Evolutionary conservation across 108 stramenopile species (phyloP).

Genomic region (Cyclostephanos tholiformis): DNA sequence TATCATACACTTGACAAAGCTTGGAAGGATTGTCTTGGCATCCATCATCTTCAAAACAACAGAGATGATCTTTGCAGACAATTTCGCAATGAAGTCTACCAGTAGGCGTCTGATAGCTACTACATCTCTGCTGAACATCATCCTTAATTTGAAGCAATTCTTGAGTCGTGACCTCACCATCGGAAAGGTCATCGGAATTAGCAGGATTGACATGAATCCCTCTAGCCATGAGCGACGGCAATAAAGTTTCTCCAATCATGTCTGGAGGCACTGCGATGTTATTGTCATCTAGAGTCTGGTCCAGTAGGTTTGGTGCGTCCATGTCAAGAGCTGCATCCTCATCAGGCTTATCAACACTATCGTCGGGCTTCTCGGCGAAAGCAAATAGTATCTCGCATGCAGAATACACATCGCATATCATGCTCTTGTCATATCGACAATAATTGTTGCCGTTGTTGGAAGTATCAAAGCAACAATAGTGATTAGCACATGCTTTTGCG

Average conservation of each 20-base stretch:
- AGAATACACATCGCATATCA: constrained; percentile 8
- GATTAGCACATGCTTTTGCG: constrained; percentile 11
- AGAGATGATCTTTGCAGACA: background rate
- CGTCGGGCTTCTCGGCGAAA: background rate
- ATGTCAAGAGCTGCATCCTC: background rate
- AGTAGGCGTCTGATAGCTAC: background rate
- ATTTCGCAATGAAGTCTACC: constrained; percentile 9
- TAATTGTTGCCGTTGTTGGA: background rate
- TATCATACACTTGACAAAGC: constrained; percentile 6
- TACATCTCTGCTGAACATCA: background rate
- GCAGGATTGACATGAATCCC: background rate
- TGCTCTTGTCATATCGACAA: background rate
- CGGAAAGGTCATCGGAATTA: background rate
- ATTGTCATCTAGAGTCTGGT: background rate
- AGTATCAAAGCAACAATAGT: constrained; percentile 41
- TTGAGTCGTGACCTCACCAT: background rate
- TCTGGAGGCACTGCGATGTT: background rate
- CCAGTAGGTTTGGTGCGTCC: background rate
- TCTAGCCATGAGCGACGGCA: background rate
- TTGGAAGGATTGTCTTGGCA: background rate
- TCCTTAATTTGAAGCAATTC: constrained; percentile 9
- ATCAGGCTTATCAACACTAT: background rate
- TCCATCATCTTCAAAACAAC: constrained; percentile 6
- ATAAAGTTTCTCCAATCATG: background rate
- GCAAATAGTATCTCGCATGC: background rate